Base-by-base conservation (phyloP, 177 flowering plant genomes). In the Vitis hybrid region DNA sequence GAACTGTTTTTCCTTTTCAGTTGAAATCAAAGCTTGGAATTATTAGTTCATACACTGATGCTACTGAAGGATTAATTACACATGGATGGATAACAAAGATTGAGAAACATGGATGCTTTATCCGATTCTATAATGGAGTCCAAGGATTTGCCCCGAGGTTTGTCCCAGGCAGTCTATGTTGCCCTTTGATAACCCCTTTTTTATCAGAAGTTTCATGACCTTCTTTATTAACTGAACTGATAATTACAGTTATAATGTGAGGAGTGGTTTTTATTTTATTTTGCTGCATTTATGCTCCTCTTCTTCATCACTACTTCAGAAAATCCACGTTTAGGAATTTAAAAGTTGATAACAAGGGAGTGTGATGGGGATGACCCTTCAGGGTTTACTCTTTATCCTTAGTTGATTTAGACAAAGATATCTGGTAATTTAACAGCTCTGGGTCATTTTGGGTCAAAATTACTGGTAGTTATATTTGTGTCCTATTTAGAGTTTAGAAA, bases 41-140 rank as follows among this genome's bases (percentile, higher is more conserved):
- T 82, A 69, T 96, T 67, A 81, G 89, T 77, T 92, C 98, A 54
- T 91, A 89, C 78, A 80, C 86, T 73, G 98, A 93, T 86, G 98
- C 94, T 50, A 74, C 78, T 69, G 91, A 83, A 9, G 98, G 98
- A 49, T 71, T 92, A 15, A 66, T 88, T 17, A 91, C 98, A 17
- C 99, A 96, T 87, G 98, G 99, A 60, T 96, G 97, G 98, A 91
- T 96, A 68, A 78, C 91, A 56, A 96, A 90, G 83, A 87, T 93
- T 64, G 97, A 93, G 73, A 85, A 80, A 15, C 91, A 91, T 86
- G 97, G 99, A 35, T 96, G 99, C 82, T 88, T 90, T 86, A 93
- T 96, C 32, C 87, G 87, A 66, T 96, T 96, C 74, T 96, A 93
- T 81, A 96, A 91, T 87, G 98, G 98, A 67, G 95, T 96, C 67